Base-by-base conservation (phyloP, 345 rosid species). In the Eucalyptus caleyi region DNA sequence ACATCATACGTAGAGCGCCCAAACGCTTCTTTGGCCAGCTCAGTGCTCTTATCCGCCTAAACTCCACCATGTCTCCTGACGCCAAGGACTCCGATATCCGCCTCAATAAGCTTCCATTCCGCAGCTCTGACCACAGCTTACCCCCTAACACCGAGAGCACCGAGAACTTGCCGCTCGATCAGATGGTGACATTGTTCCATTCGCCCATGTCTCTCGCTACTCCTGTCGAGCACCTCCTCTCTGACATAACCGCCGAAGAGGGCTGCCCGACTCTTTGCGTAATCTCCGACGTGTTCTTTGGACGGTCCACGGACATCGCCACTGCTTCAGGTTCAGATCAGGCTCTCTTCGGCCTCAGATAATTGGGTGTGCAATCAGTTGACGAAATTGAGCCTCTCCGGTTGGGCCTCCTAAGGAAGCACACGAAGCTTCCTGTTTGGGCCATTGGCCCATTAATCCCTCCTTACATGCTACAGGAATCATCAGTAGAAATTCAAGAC, bases 381-480 rank as follows among this genome's bases (percentile, higher is more conserved):
- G 93, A 93, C 77, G 94, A 93, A 86, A 86, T 93, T 34, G 96
- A 95, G 59, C 90, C 90, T 11, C 60, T 54, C 15, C 91, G 92
- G 19, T 16, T 92, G n/a, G 91, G 92, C 30, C 91, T 89, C 86
- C 86, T 92, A 26, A 90, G 93, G 86, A 90, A 92, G 8, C 91
- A 80, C 40, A 19, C 50, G 14, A 91, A 92, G 59, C 86, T 87
- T 47, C 94, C 93, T 51, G 92, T 95, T 87, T 94, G 94, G 94
- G 6, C 92, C 10, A 49, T 91, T 7, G 95, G 94, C 51, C 95
- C 94, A 87, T 89, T 93, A 72, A 88, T 95, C 42, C 95, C 95
- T 26, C 89, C 88, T 32, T 49, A 59, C 13, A 34, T 91, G 83
- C 87, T 92, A 19, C 24, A 47, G 9, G 53, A 77, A 19, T 60